These are phyloP conservation scores for Candida buenavistaensis DNA, from an alignment of 1,139 yeast genomes.

Conservation along the genomic window DNA sequence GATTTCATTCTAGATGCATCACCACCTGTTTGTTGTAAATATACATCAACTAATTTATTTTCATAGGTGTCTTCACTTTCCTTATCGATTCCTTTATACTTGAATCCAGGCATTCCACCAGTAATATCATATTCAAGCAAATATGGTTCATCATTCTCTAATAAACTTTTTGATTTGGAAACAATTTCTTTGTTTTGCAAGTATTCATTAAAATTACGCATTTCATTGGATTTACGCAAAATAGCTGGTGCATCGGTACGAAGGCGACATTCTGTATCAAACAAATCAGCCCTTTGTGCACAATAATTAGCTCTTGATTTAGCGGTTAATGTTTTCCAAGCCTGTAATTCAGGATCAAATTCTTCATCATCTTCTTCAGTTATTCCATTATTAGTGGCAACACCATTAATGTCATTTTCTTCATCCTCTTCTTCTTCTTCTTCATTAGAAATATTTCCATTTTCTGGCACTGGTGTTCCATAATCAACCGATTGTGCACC, in stretches of 20 bases:
- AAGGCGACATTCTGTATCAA: constrained; percentile 54
- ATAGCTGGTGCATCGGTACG: constrained; percentile 71
- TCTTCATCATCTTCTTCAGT: constrained; percentile 53
- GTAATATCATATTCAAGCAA: constrained; percentile 81
- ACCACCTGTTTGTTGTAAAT: constrained; percentile 31
- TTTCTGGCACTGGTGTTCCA: constrained; percentile 14
- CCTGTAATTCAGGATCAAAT: constrained; percentile 64
- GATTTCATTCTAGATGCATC: constrained; percentile 29
- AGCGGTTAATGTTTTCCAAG: constrained; percentile 82
- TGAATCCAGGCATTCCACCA: constrained; percentile 75
- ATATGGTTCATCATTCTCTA: constrained; percentile 66
- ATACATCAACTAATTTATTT: constrained; percentile 42
- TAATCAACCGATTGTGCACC: constrained; percentile 9
- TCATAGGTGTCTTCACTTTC: constrained; percentile 51
- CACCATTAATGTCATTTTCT: constrained; percentile 17
- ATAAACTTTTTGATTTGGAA: constrained; percentile 43
- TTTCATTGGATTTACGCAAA: constrained; percentile 57
- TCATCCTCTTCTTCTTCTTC: constrained; percentile 23
- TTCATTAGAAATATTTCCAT: constrained; percentile 19
- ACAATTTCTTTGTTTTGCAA: constrained; percentile 44
- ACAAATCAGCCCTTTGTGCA: constrained; percentile 64
- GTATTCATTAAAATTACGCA: constrained; percentile 55
- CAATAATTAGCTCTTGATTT: constrained; percentile 78
- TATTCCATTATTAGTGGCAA: constrained; percentile 17
- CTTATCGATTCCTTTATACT: constrained; percentile 51